phyloP scores from a whole-genome alignment of 352 stramenopile genomes.

The Globisporangium irregulare region DNA sequence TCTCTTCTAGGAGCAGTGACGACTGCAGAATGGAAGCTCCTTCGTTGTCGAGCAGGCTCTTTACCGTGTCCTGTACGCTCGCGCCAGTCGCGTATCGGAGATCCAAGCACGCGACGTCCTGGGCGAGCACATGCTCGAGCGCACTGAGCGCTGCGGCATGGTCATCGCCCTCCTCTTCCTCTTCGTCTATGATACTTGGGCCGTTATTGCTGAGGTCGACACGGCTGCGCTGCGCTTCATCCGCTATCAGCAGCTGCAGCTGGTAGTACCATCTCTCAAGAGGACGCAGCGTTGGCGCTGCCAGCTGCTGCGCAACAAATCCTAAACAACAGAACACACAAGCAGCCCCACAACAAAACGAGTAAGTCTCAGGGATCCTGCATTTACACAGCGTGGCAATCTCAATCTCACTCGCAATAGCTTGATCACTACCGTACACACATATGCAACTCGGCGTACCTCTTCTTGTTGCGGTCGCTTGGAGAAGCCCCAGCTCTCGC shows the following conservation, averaged over 20 bases:
- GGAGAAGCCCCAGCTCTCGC: not conserved
- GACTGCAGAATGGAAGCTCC: not conserved
- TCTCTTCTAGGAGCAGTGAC: conserved; percentile 18
- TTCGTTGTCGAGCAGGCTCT: conserved; percentile 30
- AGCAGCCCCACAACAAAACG: not conserved
- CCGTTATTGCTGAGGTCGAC: not conserved
- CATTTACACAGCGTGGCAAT: not conserved
- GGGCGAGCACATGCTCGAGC: conserved; percentile 14
- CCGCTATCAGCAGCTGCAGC: conserved; percentile 29
- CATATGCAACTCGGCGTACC: not conserved
- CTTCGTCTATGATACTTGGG: not conserved
- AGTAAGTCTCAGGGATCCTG: no score
- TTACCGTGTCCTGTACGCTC: conserved; percentile 26
- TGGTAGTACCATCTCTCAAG: conserved; percentile 42
- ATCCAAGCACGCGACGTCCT: conserved; percentile 42
- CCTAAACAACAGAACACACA: conserved; percentile 21
- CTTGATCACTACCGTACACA: not conserved
- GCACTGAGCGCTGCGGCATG: conserved; percentile 10
- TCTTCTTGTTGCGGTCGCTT: not conserved
- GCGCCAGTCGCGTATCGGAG: conserved; percentile 32
- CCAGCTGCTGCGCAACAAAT: conserved; percentile 42
- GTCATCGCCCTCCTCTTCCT: not conserved
- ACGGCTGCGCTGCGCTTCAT: not conserved
- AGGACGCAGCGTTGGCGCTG: conserved; percentile 17
- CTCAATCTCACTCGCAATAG: not conserved